Base-by-base conservation (phyloP, 352 stramenopile genomes). In the Phytophthora syringae region DNA sequence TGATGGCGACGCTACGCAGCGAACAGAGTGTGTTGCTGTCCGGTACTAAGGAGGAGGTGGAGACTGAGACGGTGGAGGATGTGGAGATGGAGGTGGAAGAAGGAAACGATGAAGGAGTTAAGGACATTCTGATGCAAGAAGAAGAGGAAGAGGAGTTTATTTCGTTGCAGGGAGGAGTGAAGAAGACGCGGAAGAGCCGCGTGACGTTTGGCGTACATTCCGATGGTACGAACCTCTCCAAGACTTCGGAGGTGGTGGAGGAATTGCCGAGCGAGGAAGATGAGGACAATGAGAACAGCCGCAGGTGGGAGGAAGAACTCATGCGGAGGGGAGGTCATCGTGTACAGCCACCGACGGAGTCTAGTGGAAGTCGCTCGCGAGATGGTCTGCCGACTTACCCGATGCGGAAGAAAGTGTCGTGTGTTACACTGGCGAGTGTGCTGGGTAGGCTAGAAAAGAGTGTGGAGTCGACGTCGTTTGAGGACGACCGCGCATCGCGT, bases 301-400 rank as follows among this genome's bases (percentile, higher is more conserved):
- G 64, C 36, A 76, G 64, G 3, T 94, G 85, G 85, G 85, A 94
- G 43, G 83, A 91, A 66, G 83, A 94, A 40, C 66, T 94, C 9
- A 91, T 94, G 80, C 81, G 85, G 16, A 72, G 85, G 39, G 85
- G 83, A 11, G 85, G 85, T 2, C 82, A 83, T 56, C 67, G 79
- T 16, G 32, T 70, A 0, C 27, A 37, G 5, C 16, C 54, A 0
- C 25, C 50, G 13, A 53, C 55, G 11, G 43, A 53, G 32, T 45
- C 52, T 7, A 65, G 56, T n/a, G 21, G 45, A 12, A 47, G 39
- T 54, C 48, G 50, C 2, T 70, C 59, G 30, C 43, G 58, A 3
- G 49, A 67, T 34, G 68, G 59, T 7, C 22, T 62, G 22, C 40
- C 50, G 11, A 63, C 49, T 1, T 93, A 93, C 50, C 84, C 84